phyloP scores from a whole-genome alignment of 2,329 filamentous ascomycete species.

The Penicillium sp. region DNA sequence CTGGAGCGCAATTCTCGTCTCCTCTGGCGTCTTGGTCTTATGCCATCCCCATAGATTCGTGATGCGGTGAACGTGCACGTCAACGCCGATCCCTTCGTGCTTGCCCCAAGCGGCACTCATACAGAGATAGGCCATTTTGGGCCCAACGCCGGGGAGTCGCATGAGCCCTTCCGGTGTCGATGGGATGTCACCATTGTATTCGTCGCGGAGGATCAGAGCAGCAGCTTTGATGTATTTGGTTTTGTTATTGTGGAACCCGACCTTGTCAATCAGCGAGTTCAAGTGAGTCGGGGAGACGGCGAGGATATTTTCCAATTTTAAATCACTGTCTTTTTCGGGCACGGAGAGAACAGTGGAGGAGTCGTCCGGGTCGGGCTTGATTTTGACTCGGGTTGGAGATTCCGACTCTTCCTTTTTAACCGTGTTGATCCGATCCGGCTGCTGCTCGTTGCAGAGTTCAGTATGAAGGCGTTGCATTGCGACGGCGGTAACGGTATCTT shows the following conservation, averaged over 20 bases:
- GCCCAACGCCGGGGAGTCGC: slow-evolving; percentile 77
- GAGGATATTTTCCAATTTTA: slow-evolving; percentile 73
- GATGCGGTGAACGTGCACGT: slow-evolving; percentile 92
- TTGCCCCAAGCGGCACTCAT: slow-evolving; percentile 69
- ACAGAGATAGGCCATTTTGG: slow-evolving; percentile 91
- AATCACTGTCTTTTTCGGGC: slow-evolving; percentile 35
- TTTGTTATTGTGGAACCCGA: slow-evolving; percentile 94
- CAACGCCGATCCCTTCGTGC: slow-evolving; percentile 77
- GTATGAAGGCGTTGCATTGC: slow-evolving; percentile 75
- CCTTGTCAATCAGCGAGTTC: slow-evolving; percentile 72
- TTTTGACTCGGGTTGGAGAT: slow-evolving; percentile 10
- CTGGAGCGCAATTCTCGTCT: slow-evolving; percentile 69
- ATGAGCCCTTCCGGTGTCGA: slow-evolving; percentile 68
- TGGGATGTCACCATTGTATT: slow-evolving; percentile 71
- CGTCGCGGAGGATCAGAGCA: slow-evolving; percentile 65
- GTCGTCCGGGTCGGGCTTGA: slow-evolving; percentile 19
- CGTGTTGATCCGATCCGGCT: slow-evolving; percentile 4
- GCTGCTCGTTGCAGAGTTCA: slow-evolving; percentile 49
- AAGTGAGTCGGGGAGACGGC: slow-evolving; percentile 59
- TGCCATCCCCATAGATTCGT: slow-evolving; percentile 94
- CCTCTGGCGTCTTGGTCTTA: slow-evolving; percentile 72
- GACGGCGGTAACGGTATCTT: slow-evolving; percentile 81
- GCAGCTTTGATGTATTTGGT: slow-evolving; percentile 74
- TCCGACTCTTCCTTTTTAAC: slow-evolving; percentile 4
- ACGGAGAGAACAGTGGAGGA: slow-evolving; percentile 20